phyloP scores from a whole-genome alignment of 768 basidiomycete genomes.

The Lyophyllum shimeji region DNA sequence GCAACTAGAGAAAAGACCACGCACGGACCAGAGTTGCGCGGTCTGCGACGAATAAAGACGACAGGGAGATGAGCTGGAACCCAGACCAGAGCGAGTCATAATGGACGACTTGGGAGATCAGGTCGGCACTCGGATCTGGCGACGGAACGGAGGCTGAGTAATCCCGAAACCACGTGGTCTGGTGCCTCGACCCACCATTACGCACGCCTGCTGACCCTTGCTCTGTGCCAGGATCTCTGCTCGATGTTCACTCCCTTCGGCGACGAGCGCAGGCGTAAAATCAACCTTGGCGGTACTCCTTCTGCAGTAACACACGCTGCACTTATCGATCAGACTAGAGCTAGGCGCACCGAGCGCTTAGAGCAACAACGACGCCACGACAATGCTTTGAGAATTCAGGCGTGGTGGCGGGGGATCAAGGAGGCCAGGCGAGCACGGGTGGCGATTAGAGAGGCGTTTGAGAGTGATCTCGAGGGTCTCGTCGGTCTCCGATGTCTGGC shows the following conservation, averaged over 20 bases:
- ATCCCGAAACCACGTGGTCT: background rate
- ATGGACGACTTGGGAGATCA: too few relatives aligned
- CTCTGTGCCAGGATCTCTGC: background rate
- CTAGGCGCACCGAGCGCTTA: conserved; percentile 56
- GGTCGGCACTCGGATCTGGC: too few relatives aligned
- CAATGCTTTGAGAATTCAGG: conserved; percentile 60
- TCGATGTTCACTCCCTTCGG: conserved; percentile 9
- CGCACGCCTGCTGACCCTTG: background rate
- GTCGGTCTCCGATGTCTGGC: conserved; percentile 65
- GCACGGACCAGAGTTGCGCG: too few relatives aligned
- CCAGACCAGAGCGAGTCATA: too few relatives aligned
- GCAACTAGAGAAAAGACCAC: too few relatives aligned
- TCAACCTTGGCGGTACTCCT: conserved; percentile 68
- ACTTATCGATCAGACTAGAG: conserved; percentile 64
- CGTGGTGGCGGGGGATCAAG: conserved; percentile 62
- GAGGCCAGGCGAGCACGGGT: conserved; percentile 40
- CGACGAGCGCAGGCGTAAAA: conserved; percentile 9
- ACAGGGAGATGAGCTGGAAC: too few relatives aligned
- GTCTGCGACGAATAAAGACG: too few relatives aligned
- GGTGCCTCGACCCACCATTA: background rate
- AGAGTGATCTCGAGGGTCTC: conserved; percentile 50
- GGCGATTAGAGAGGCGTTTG: conserved; percentile 50
- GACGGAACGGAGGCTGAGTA: background rate
- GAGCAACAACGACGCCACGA: conserved; percentile 57
- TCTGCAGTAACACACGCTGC: conserved; percentile 49